A percentile compares a stretch with the other conserved stretches of the same genome.
Evolutionary conservation across 2,329 filamentous ascomycete genomes (phyloP).

Genomic region (Ascomycota sp.): DNA sequence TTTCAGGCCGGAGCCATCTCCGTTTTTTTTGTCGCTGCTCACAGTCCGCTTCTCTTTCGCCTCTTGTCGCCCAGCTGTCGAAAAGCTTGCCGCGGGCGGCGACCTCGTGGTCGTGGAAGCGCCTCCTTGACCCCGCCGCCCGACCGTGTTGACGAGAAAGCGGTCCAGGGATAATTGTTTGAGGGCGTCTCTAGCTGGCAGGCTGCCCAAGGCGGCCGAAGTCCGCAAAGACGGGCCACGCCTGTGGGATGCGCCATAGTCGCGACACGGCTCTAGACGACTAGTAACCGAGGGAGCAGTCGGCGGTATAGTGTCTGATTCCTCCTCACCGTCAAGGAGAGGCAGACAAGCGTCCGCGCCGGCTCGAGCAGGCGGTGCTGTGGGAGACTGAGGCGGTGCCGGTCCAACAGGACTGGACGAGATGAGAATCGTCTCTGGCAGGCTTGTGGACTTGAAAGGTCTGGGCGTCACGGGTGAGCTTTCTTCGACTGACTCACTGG

Average conservation of each 20-base stretch:
- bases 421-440: conserved; percentile 19
- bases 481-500: conserved; percentile 15
- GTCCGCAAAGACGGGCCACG: neutral
- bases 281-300: conserved; percentile 5
- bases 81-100: no score
- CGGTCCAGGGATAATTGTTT: conserved; percentile 15
- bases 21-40: conserved; percentile 1
- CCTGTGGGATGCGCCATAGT: neutral
- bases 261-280: conserved; percentile 5
- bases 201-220: neutral
- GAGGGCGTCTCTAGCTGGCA: conserved; percentile 3
- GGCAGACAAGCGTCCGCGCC: conserved; percentile 1
- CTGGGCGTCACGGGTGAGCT: conserved; percentile 22
- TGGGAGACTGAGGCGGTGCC: neutral
- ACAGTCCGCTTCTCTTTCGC: neutral
- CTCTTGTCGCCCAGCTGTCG: neutral
- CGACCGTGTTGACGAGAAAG: conserved; percentile 3
- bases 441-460: conserved; percentile 6
- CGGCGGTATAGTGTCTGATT: conserved; percentile 8
- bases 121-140: no score
- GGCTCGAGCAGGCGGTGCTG: neutral
- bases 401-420: conserved; percentile 18
- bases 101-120: no score
- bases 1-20: conserved; percentile 4
- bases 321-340: conserved; percentile 4